Evolutionary conservation across 2,329 filamentous ascomycete genomes (phyloP).

Genomic region (Colletotrichum shisoi): DNA sequence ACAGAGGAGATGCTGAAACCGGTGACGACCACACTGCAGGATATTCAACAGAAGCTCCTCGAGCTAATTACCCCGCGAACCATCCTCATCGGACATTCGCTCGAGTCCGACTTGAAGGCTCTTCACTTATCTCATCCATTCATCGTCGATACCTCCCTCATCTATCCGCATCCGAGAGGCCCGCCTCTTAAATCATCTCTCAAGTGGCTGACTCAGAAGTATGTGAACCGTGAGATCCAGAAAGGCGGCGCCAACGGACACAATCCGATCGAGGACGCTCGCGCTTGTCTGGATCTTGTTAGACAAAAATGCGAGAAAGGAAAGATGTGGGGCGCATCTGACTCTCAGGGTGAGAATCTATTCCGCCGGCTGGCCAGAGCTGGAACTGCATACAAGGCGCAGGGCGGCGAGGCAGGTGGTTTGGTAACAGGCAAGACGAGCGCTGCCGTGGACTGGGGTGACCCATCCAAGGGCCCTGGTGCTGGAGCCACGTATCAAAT

Average conservation of each 20-base stretch:
- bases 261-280: conserved; percentile 91
- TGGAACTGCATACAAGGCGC: conserved; percentile 68
- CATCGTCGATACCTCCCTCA: conserved; percentile 87
- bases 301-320: conserved; percentile 97
- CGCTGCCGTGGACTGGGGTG: conserved; percentile 89
- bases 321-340: conserved; percentile 81
- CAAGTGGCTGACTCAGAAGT: conserved; percentile 88
- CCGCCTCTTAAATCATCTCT: conserved; percentile 89
- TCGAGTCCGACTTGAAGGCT: conserved; percentile 84
- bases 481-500: conserved; percentile 65
- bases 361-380: conserved; percentile 80
- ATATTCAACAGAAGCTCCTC: conserved; percentile 82
- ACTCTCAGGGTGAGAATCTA: conserved; percentile 82
- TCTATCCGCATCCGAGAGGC: conserved; percentile 90
- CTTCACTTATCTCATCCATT: conserved; percentile 89
- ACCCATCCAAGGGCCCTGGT: conserved; percentile 68
- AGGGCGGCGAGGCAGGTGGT: conserved; percentile 65
- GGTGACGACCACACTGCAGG: conserved; percentile 81
- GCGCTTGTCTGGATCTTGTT: conserved; percentile 88
- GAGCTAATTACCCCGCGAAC: conserved; percentile 74
- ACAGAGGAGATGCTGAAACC: conserved; percentile 82
- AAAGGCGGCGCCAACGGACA: conserved; percentile 79
- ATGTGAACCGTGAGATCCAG: conserved; percentile 86
- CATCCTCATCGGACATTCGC: conserved; percentile 80
- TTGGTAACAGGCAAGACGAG: conserved; percentile 67